Evolutionary conservation across 2,329 filamentous ascomycete species (phyloP).

Genomic region (Fusarium camptoceras): DNA sequence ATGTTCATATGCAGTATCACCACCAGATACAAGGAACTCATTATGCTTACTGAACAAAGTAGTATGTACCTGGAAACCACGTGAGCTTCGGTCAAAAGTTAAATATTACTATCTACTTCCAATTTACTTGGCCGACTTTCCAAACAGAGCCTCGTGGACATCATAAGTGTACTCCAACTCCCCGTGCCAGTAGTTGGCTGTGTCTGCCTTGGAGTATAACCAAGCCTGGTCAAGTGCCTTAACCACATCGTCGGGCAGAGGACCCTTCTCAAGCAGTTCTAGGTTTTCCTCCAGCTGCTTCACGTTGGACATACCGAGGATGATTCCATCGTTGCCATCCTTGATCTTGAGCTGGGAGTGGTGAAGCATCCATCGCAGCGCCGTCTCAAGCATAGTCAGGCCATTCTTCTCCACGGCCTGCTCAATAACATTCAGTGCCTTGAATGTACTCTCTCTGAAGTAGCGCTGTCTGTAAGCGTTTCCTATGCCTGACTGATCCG

Average conservation of each 20-base stretch:
- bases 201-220: slow-evolving; percentile 72
- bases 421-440: slow-evolving; percentile 76
- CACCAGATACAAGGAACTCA: not conserved
- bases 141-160: slow-evolving; percentile 70
- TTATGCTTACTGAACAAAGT: not conserved
- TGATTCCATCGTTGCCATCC: slow-evolving; percentile 67
- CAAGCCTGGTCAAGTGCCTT: slow-evolving; percentile 82
- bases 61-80: slow-evolving; percentile 16
- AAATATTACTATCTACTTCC: slow-evolving; percentile 15
- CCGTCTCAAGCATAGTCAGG: slow-evolving; percentile 77
- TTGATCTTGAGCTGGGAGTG: slow-evolving; percentile 71
- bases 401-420: slow-evolving; percentile 74
- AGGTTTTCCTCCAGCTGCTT: slow-evolving; percentile 70
- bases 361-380: slow-evolving; percentile 78
- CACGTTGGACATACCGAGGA: slow-evolving; percentile 69
- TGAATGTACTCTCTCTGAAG: slow-evolving; percentile 73
- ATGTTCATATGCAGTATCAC: slow-evolving; percentile 15
- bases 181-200: slow-evolving; percentile 66
- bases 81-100: slow-evolving; percentile 6
- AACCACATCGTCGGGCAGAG: slow-evolving; percentile 81
- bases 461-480: slow-evolving; percentile 74
- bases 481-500: slow-evolving; percentile 66
- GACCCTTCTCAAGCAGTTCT: slow-evolving; percentile 72
- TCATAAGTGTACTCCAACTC: slow-evolving; percentile 76
- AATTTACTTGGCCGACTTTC: slow-evolving; percentile 55